Conservation (phyloP, 345 rosid species). For the Nephelium lappaceum region DNA sequence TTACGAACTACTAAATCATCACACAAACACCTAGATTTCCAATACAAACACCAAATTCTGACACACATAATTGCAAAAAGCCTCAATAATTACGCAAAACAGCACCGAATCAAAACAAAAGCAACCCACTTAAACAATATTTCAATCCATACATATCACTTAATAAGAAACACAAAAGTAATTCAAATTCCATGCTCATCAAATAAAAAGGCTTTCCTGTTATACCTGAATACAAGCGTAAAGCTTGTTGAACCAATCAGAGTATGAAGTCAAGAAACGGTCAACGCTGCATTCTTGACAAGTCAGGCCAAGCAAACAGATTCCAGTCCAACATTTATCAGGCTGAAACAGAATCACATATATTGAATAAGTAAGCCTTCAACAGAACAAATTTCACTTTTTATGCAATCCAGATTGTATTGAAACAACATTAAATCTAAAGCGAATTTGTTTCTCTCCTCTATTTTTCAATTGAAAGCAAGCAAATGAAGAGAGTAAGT, state of each 20-base stretch:
- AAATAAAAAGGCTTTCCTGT: background rate
- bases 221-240: constrained; percentile 62
- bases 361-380: constrained; percentile 10
- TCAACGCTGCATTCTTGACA: constrained; percentile 70
- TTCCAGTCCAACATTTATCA: constrained; percentile 85
- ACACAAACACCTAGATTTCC: background rate
- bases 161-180: background rate
- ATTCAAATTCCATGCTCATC: constrained; percentile 10
- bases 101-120: background rate
- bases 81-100: background rate
- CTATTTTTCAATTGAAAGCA: background rate
- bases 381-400: background rate
- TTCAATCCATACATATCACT: background rate
- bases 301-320: constrained; percentile 74
- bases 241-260: constrained; percentile 68
- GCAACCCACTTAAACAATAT: background rate
- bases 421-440: background rate
- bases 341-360: constrained; percentile 50
- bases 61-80: background rate
- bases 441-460: background rate
- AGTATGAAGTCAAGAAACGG: constrained; percentile 65
- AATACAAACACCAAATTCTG: background rate
- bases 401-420: background rate
- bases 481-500: background rate
- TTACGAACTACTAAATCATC: background rate